These are phyloP conservation scores for Reutealis trisperma DNA, from an alignment of 345 rosid species.

Conservation along the genomic window DNA sequence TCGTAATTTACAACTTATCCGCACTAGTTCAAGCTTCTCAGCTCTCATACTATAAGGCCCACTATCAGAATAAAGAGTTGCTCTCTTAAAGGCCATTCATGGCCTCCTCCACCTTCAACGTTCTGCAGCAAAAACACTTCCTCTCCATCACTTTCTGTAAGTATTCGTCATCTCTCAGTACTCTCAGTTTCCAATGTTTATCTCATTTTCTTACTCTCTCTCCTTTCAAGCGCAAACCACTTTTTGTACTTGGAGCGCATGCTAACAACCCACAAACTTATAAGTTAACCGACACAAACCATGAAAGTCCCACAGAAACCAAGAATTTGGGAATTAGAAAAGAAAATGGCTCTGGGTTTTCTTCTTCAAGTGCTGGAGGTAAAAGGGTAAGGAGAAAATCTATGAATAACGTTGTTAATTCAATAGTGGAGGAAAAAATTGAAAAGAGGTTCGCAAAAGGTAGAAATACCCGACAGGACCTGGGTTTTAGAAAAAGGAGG, in stretches of 20 bases:
- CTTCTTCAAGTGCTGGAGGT: slow-evolving; percentile 19
- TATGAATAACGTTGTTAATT: slow-evolving; percentile 26
- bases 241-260: slow-evolving; percentile 15
- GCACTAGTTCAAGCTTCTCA: background rate
- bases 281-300: slow-evolving; percentile 34
- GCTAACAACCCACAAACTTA: slow-evolving; percentile 15
- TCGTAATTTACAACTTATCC: background rate
- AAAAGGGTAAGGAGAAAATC: slow-evolving; percentile 17
- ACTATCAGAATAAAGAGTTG: background rate
- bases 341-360: slow-evolving; percentile 29
- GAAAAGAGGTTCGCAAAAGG: slow-evolving; percentile 21
- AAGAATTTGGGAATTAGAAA: slow-evolving; percentile 18
- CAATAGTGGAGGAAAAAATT: slow-evolving; percentile 32
- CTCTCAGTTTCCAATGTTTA: slow-evolving; percentile 28
- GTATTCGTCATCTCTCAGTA: slow-evolving; percentile 26
- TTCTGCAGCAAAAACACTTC: slow-evolving; percentile 26
- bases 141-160: slow-evolving; percentile 30
- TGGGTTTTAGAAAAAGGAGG: slow-evolving; percentile 15
- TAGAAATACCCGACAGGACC: slow-evolving; percentile 17
- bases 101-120: slow-evolving; percentile 44
- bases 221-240: slow-evolving; percentile 28
- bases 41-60: no score
- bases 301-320: slow-evolving; percentile 19
- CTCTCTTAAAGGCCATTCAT: slow-evolving; percentile 53
- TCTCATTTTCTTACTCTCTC: slow-evolving; percentile 19